Base-by-base conservation (phyloP, 768 basidiomycete genomes). In the Cystobasidium tubakii region DNA sequence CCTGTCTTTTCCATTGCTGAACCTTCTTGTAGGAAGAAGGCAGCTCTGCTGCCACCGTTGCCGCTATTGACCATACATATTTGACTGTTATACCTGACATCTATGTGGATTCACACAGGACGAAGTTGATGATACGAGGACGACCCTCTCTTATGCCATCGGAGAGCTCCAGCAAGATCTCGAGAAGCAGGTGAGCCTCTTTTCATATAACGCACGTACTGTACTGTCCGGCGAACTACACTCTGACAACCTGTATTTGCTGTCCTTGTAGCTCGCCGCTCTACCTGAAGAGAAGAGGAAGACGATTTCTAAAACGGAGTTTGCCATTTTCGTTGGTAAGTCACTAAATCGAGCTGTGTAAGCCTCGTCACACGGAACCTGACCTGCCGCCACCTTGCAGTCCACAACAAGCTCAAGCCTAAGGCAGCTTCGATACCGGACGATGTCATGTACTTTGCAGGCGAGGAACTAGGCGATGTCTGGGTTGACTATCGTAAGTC, bases 121-220 rank as follows among this genome's bases (percentile, higher is more conserved):
- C 77, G 83, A 84, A 76, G 82, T 83, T 23, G 83, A 83, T 66
- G 83, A 84, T 73, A 81, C 82, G 23, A 79, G 81, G 33, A 79
- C 76, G 13, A 78, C 78, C 1, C 75, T 80, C 12, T 93, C 91
- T 77, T 99, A 98, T 79, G 93, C 94, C 1, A 83, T 97, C 57
- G 84, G 86, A 9, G 96, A 99, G 81, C 87, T 99, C 33, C 85
- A 88, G 80, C 90, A 89, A 81, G 96, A 99, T 79, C 89, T 96
- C 64, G 77, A 81, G 34, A 77, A 81, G 63, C 82, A 83, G 77
- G 72, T 55, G 39, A 7, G 65, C 13, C 62, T 10, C n/a, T 67
- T n/a, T n/a, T n/a, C n/a, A n/a, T n/a, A n/a, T n/a, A n/a, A n/a
- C n/a, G n/a, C n/a, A n/a, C n/a, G n/a, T n/a, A n/a, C n/a, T n/a